phyloP scores from a whole-genome alignment of 2,329 filamentous ascomycete species.

The Setomelanomma holmii region DNA sequence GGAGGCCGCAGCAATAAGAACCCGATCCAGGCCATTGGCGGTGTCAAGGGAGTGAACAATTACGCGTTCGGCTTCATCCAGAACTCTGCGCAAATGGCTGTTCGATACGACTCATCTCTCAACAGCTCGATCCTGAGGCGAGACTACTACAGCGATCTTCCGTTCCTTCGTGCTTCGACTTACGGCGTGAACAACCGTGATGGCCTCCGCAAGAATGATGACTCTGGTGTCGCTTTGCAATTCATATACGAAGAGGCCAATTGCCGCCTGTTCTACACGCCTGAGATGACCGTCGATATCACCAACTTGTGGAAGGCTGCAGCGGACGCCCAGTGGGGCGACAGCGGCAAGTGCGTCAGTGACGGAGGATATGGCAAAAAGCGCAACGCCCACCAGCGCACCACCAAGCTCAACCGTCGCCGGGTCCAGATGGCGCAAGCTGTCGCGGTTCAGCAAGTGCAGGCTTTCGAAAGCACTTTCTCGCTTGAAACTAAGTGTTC shows the following conservation, averaged over 20 bases:
- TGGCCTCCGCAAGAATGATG: slow-evolving; percentile 41
- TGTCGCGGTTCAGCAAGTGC: slow-evolving; percentile 24
- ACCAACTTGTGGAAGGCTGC: slow-evolving; percentile 48
- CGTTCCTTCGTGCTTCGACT: slow-evolving; percentile 27
- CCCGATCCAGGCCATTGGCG: slow-evolving; percentile 62
- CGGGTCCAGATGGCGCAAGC: slow-evolving; percentile 22
- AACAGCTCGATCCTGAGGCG: slow-evolving; percentile 33
- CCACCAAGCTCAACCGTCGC: slow-evolving; percentile 32
- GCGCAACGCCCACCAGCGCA: slow-evolving; percentile 25
- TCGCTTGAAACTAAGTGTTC: slow-evolving; percentile 37
- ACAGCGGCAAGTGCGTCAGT: slow-evolving; percentile 40
- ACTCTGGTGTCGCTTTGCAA: slow-evolving; percentile 42
- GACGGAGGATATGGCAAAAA: slow-evolving; percentile 28
- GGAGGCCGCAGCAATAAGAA: slow-evolving; percentile 58
- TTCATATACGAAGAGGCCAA: slow-evolving; percentile 51
- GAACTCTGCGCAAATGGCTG: slow-evolving; percentile 25
- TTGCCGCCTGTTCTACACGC: slow-evolving; percentile 50
- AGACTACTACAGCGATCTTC: slow-evolving; percentile 35
- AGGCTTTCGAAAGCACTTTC: slow-evolving; percentile 37
- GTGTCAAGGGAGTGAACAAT: slow-evolving; percentile 59
- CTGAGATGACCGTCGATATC: slow-evolving; percentile 51
- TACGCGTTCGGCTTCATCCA: slow-evolving; percentile 45
- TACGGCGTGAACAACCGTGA: slow-evolving; percentile 45
- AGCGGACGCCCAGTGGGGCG: slow-evolving; percentile 46
- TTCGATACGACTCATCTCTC: slow-evolving; percentile 29